Conservation (phyloP, 176 grass and related monocot genomes). For the Melocanna baccifera region DNA sequence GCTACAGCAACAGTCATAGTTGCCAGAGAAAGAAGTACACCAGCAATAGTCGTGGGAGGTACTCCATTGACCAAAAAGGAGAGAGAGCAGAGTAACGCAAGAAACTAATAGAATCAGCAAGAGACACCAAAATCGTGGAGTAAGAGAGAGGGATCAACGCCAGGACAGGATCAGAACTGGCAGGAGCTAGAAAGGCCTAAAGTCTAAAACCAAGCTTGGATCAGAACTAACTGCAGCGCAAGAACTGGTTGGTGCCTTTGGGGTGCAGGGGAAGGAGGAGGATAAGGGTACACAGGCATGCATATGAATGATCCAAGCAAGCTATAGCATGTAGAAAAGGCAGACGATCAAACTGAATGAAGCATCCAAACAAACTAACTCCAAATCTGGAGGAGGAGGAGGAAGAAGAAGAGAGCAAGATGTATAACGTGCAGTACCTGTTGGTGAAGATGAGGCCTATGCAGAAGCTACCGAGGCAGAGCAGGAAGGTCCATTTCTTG, state of each 20-base stretch:
- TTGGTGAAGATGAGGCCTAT: conserved; percentile 87
- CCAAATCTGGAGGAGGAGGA: background rate
- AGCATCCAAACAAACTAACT: background rate
- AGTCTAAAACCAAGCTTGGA: background rate
- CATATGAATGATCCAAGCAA: background rate
- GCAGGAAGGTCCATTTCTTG: conserved; percentile 62
- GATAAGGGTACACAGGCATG: background rate
- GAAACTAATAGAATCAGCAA: background rate
- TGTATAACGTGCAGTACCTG: conserved; percentile 35
- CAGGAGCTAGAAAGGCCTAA: background rate
- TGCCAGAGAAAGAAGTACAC: background rate
- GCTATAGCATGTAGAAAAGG: background rate
- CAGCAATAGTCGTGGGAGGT: conserved; percentile 11
- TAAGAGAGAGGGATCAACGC: background rate
- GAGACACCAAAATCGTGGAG: background rate
- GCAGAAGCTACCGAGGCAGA: conserved; percentile 80
- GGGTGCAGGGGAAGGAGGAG: too few species aligned
- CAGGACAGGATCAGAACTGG: background rate
- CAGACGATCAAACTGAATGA: conserved; percentile 11
- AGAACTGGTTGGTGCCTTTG: too few species aligned
- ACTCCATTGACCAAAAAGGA: conserved; percentile 15
- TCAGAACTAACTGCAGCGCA: background rate
- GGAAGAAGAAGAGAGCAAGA: background rate
- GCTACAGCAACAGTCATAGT: background rate
- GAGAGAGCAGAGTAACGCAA: background rate